Conservation (phyloP, 495 filamentous ascomycete genomes). For the Parachaetomium inaequale region DNA sequence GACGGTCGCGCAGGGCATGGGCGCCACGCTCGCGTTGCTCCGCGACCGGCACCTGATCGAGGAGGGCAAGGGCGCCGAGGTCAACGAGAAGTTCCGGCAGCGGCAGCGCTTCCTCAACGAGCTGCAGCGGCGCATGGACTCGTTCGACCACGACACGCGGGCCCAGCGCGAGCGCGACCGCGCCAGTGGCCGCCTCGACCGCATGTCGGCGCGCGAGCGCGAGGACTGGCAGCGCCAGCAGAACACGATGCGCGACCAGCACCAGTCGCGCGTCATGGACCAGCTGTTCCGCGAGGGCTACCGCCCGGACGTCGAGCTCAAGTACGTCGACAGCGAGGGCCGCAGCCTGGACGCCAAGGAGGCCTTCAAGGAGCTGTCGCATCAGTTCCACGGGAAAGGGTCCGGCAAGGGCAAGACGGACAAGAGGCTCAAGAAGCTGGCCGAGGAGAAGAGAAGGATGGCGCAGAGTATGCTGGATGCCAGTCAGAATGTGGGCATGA, state of each 20-base stretch:
- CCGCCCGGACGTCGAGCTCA: slow-evolving; percentile 82
- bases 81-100: slow-evolving; percentile 67
- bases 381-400: slow-evolving; percentile 98
- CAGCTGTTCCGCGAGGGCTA: slow-evolving; percentile 83
- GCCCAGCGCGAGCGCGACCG: slow-evolving; percentile 84
- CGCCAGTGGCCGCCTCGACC: slow-evolving; percentile 71
- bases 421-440: slow-evolving; percentile 94
- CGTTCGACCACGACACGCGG: slow-evolving; percentile 74
- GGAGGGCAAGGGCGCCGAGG: slow-evolving; percentile 54
- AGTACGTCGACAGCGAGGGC: slow-evolving; percentile 85
- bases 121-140: slow-evolving; percentile 66
- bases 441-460: slow-evolving; percentile 84
- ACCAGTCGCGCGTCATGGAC: slow-evolving; percentile 72
- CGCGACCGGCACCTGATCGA: slow-evolving; percentile 78
- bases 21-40: slow-evolving; percentile 75
- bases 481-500: slow-evolving; percentile 79
- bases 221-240: slow-evolving; percentile 83
- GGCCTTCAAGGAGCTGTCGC: slow-evolving; percentile 82
- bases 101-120: slow-evolving; percentile 78
- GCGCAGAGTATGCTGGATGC: slow-evolving; percentile 77
- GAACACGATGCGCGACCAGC: slow-evolving; percentile 81
- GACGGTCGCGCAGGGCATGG: slow-evolving; percentile 71
- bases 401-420: slow-evolving; percentile 98
- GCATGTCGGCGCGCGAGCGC: slow-evolving; percentile 84
- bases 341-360: slow-evolving; percentile 86